Base-by-base conservation (phyloP, 176 grass and related monocot species). In the bread wheat (Triticum aestivum) region DNA sequence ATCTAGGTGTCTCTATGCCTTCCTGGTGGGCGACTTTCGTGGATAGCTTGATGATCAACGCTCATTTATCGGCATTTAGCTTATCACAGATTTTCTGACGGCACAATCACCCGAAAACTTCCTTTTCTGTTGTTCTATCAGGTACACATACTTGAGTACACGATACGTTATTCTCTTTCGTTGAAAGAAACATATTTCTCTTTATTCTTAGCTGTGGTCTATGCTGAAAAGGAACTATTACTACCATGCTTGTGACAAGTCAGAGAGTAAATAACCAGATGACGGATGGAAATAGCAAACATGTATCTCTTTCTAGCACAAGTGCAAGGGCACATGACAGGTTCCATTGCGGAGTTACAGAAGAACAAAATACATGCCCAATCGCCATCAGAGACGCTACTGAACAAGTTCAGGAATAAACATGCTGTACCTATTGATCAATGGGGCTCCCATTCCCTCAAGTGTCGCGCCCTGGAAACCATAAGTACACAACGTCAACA, bases 361-460 rank as follows among this genome's bases (percentile, higher is more conserved):
- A 52, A 42, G 70, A 87, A 76, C 8, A 88, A 88, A 34, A 75
- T 54, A 73, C 34, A 52, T 73, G 66, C 52, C 47, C 17, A 54
- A 88, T 71, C 47, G 61, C 65, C 67, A 73, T 73, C 58, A 73
- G 67, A 12, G 59, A 75, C 67, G 14, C 56, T 63, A 75, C 35
- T 35, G 71, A 69, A 58, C 42, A 68, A 42, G 45, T 54, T 20
- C n/a, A 34, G 21, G 37, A 69, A 75, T 11, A 67, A 35, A 68
- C 44, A 62, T 42, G 47, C 74, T 63, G 82, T 62, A 37, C 74
- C 33, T 83, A 82, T 37, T 21, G 61, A 89, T 93, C 83, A 88
- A 86, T 81, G 65, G 14, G 92, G 83, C 69, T 93, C 83, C 86
- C 83, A 52, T 83, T 91, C 86, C 26, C 86, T 83, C 92, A 81